Percentiles rank a stretch among this genome's conserved stretches.
phyloP scores from a whole-genome alignment of 2,329 filamentous ascomycete species.

The Calycina marina region DNA sequence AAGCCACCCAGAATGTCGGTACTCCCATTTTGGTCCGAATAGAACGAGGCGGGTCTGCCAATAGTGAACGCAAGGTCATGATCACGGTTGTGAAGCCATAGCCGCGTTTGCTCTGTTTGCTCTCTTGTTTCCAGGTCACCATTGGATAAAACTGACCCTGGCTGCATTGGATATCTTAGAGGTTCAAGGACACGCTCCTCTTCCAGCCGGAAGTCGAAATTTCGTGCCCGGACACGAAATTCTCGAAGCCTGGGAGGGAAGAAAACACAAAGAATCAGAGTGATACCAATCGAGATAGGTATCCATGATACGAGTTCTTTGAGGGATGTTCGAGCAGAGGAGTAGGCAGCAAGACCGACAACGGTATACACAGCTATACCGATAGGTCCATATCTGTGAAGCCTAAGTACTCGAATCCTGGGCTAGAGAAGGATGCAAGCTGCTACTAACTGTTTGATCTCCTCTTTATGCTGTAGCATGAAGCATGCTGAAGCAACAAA shows the following conservation, averaged over 20 bases:
- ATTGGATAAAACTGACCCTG: background rate
- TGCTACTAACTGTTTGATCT: constrained; percentile 6
- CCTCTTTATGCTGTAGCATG: constrained; percentile 3
- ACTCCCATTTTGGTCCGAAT: too few species aligned
- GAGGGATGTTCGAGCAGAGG: constrained; percentile 4
- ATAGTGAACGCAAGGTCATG: too few species aligned
- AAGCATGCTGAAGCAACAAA: constrained; percentile 1
- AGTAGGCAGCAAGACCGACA: constrained; percentile 3
- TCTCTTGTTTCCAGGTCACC: background rate
- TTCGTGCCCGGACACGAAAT: background rate
- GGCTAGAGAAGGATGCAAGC: background rate
- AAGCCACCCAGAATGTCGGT: too few species aligned
- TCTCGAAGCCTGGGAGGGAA: constrained; percentile 4
- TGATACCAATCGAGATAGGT: constrained; percentile 5
- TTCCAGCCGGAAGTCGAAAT: background rate
- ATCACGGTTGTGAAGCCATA: background rate
- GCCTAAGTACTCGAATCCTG: background rate
- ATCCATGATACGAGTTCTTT: constrained; percentile 7
- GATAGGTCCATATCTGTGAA: constrained; percentile 1
- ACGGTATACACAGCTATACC: background rate
- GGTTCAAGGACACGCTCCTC: constrained; percentile 1
- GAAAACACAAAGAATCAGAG: constrained; percentile 7
- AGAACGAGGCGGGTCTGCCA: too few species aligned
- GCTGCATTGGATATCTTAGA: background rate
- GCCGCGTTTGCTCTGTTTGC: background rate